Conservation (phyloP, 441 rosid genomes). For the Pelargonium australe region DNA sequence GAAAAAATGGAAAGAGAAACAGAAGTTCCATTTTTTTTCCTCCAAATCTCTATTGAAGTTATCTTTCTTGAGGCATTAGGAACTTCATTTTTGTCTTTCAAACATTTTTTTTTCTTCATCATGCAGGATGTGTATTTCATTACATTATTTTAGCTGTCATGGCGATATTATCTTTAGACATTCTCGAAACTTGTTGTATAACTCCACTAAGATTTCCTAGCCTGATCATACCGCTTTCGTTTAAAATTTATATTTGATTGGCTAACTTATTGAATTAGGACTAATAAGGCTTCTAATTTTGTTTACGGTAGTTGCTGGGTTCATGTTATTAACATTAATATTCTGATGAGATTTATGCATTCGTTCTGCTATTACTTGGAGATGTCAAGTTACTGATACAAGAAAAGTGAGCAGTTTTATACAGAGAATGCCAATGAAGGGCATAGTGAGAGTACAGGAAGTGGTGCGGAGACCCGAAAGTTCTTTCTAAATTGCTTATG, state of each 20-base stretch:
- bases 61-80: neutral
- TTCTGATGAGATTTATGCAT: neutral
- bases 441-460: conserved; percentile 35
- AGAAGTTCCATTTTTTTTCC: no score
- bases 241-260: neutral
- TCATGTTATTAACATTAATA: neutral
- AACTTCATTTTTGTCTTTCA: neutral
- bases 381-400: conserved; percentile 22
- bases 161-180: neutral
- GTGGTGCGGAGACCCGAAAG: conserved; percentile 58
- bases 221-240: neutral
- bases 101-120: neutral
- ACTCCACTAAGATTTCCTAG: neutral
- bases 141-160: neutral
- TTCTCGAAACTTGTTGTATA: neutral
- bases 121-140: neutral
- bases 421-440: conserved; percentile 48
- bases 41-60: no score
- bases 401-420: conserved; percentile 46
- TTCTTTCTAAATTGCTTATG: conserved; percentile 84
- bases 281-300: neutral
- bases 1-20: no score
- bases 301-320: neutral
- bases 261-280: neutral
- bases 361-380: neutral